These are phyloP conservation scores for Epichloe gansuensis DNA, from an alignment of 2,329 filamentous ascomycete genomes.

Conservation along the genomic window DNA sequence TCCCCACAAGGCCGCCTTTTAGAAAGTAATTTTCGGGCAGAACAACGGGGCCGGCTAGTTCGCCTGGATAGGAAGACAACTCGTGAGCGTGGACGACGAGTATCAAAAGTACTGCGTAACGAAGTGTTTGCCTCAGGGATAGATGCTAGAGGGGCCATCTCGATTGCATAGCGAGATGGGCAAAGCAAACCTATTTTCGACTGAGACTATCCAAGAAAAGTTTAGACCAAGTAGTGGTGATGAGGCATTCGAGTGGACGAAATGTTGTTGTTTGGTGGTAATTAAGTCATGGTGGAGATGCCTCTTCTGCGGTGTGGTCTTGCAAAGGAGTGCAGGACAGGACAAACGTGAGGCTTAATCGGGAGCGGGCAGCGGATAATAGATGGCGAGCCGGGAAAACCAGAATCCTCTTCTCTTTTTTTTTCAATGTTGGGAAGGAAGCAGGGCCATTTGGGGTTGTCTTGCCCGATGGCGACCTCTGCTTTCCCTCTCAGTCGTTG, in stretches of 20 bases:
- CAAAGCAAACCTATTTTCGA: slow-evolving; percentile 8
- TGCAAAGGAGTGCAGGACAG: too few relatives aligned
- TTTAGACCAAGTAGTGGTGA: slow-evolving; percentile 3
- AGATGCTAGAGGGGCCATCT: slow-evolving; percentile 19
- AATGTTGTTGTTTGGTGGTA: slow-evolving; percentile 2
- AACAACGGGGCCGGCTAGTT: slow-evolving; percentile 12
- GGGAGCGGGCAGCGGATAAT: neutral
- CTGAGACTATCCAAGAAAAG: slow-evolving; percentile 14
- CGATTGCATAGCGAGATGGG: slow-evolving; percentile 3
- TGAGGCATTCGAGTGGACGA: slow-evolving; percentile 1
- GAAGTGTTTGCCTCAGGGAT: slow-evolving; percentile 13
- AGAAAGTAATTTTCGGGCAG: slow-evolving; percentile 4
- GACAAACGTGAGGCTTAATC: too few relatives aligned
- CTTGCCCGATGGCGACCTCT: neutral
- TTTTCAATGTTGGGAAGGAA: neutral
- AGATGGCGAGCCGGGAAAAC: neutral
- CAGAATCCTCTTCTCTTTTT: neutral
- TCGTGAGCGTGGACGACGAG: slow-evolving; percentile 14
- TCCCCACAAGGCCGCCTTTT: slow-evolving; percentile 1
- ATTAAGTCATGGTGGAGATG: slow-evolving; percentile 6
- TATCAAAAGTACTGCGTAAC: slow-evolving; percentile 9
- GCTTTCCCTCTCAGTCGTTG: neutral
- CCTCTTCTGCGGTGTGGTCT: slow-evolving; percentile 3
- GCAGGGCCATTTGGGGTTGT: neutral
- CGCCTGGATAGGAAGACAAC: slow-evolving; percentile 15